phyloP scores from a whole-genome alignment of 2,329 filamentous ascomycete genomes.

The Aspergillus chevalieri region DNA sequence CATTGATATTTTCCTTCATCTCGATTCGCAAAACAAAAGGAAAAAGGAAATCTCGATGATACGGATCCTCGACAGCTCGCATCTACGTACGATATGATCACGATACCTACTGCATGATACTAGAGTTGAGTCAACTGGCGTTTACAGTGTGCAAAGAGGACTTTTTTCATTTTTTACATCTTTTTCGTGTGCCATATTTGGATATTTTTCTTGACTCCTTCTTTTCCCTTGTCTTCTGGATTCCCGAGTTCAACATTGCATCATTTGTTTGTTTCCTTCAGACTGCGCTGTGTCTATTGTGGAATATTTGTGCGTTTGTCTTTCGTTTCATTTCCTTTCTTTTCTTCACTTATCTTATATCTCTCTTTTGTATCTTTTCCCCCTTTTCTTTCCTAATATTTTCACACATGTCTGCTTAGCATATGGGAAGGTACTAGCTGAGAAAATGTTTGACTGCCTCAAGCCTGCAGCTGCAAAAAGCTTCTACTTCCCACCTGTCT shows the following conservation, averaged over 20 bases:
- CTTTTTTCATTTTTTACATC: conserved; percentile 7
- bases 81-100: conserved; percentile 38
- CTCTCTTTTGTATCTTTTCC: neutral
- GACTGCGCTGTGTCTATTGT: conserved; percentile 3
- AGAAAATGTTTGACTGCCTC: neutral
- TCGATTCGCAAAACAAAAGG: neutral
- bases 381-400: conserved; percentile 7
- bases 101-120: conserved; percentile 39
- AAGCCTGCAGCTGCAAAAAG: neutral
- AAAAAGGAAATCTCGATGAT: conserved; percentile 7
- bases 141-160: conserved; percentile 32
- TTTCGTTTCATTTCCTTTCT: conserved; percentile 4
- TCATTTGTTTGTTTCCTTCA: conserved; percentile 1
- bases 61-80: conserved; percentile 22
- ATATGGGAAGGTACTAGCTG: neutral
- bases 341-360: neutral
- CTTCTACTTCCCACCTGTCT: conserved; percentile 8
- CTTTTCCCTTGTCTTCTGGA: neutral
- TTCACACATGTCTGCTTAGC: neutral
- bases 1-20: conserved; percentile 2
- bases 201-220: neutral
- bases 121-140: conserved; percentile 36
- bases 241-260: neutral
- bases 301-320: neutral
- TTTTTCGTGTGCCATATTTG: conserved; percentile 7